Conservation (phyloP, 2,329 filamentous ascomycete species). For the Cladorrhinum sp. region DNA sequence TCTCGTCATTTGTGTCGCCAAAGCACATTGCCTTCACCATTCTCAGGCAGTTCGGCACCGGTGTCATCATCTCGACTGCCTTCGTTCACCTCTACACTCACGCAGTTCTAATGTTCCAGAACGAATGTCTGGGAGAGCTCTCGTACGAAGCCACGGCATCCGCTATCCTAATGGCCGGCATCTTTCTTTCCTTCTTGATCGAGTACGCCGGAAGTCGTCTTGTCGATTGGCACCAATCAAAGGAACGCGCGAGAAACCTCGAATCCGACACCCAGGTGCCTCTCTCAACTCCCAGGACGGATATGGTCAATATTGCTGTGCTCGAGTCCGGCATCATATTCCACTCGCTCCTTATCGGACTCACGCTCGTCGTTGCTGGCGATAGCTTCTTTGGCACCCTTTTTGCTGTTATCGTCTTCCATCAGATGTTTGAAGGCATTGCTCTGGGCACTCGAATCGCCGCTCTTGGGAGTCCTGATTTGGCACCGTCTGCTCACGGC, state of each 20-base stretch:
- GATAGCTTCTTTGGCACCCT: constrained; percentile 56
- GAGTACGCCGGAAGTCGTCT: constrained; percentile 65
- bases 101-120: constrained; percentile 68
- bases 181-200: constrained; percentile 69
- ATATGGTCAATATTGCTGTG: constrained; percentile 61
- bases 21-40: constrained; percentile 55
- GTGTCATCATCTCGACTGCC: constrained; percentile 68
- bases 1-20: constrained; percentile 54
- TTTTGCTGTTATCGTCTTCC: constrained; percentile 70
- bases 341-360: constrained; percentile 66
- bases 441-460: constrained; percentile 71
- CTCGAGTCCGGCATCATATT: constrained; percentile 74
- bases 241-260: constrained; percentile 28
- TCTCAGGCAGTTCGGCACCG: constrained; percentile 72
- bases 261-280: constrained; percentile 14
- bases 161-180: constrained; percentile 69
- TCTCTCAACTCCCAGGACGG: constrained; percentile 27
- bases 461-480: constrained; percentile 49
- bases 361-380: constrained; percentile 61
- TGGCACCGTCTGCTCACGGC: constrained; percentile 52
- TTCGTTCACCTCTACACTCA: constrained; percentile 74
- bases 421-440: constrained; percentile 75
- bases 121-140: constrained; percentile 64
- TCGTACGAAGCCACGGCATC: constrained; percentile 67
- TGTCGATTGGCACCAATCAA: constrained; percentile 37